These are phyloP conservation scores for Solanum verrucosum DNA, from an alignment of 257 asterid species.

Conservation along the genomic window DNA sequence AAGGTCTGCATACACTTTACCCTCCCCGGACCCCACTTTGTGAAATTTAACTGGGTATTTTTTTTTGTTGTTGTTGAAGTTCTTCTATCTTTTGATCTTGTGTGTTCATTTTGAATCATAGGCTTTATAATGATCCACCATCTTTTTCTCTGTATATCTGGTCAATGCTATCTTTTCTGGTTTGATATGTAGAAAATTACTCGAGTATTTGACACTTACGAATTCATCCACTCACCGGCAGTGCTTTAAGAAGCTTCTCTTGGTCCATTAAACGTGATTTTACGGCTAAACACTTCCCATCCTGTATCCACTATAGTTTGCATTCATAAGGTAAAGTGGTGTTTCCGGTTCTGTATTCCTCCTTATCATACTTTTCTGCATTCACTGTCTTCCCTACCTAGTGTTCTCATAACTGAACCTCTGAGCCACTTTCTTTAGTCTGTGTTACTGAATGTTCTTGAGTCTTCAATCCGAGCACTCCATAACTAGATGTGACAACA, in stretches of 20 bases:
- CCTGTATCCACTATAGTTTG: background rate
- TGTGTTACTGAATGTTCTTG: background rate
- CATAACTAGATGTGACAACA: background rate
- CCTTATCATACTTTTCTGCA: background rate
- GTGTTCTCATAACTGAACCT: background rate
- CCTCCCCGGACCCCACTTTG: too few relatives aligned
- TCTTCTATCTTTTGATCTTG: background rate
- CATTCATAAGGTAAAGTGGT: background rate
- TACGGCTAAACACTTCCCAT: background rate
- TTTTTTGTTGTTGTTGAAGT: background rate
- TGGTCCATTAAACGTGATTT: background rate
- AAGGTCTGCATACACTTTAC: too few relatives aligned
- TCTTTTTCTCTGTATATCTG: background rate
- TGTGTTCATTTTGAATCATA: background rate
- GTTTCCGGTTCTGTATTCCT: background rate
- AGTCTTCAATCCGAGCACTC: background rate
- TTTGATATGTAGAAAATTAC: background rate
- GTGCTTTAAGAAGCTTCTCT: background rate
- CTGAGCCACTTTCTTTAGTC: background rate
- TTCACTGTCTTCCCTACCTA: background rate
- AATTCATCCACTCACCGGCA: background rate
- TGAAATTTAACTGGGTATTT: too few relatives aligned
- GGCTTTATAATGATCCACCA: background rate
- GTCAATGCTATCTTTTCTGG: background rate
- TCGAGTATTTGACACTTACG: background rate